These are phyloP conservation scores for Amphicarpaea edgeworthii DNA, from an alignment of 306 rosid genomes.

Conservation along the genomic window DNA sequence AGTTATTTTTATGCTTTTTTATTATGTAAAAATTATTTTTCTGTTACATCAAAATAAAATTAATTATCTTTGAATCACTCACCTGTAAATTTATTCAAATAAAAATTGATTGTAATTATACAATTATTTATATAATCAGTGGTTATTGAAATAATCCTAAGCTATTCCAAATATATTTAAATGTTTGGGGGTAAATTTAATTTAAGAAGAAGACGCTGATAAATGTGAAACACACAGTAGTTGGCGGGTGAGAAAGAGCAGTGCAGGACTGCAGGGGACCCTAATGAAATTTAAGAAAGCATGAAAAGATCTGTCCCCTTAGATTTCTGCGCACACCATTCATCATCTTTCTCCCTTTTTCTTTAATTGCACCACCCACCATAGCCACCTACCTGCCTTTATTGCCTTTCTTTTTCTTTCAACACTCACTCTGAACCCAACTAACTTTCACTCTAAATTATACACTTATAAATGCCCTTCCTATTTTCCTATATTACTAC, in stretches of 20 bases:
- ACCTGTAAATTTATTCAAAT: no score
- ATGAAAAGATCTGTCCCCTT: conserved; percentile 42
- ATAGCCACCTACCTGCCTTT: conserved; percentile 59
- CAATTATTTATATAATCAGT: no score
- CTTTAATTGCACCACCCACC: conserved; percentile 67
- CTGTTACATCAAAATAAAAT: no score
- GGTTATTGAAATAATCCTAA: no score
- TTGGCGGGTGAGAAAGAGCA: conserved; percentile 1
- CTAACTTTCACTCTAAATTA: conserved; percentile 36
- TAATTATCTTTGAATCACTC: no score
- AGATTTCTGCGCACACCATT: conserved; percentile 41
- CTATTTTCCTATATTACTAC: conserved; percentile 20
- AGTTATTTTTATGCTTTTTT: no score
- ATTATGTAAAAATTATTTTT: no score
- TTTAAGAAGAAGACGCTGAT: no score
- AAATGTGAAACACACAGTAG: not conserved
- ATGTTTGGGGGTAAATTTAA: no score
- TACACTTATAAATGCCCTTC: conserved; percentile 31
- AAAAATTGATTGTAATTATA: no score
- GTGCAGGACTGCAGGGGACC: no score
- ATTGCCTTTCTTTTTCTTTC: conserved; percentile 49
- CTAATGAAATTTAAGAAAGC: conserved; percentile 48
- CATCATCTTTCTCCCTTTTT: conserved; percentile 42
- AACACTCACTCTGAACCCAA: conserved; percentile 27
- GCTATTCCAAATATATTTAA: no score